Conservation (phyloP, 2,329 filamentous ascomycete genomes). For the Drechslerella dactyloides region DNA sequence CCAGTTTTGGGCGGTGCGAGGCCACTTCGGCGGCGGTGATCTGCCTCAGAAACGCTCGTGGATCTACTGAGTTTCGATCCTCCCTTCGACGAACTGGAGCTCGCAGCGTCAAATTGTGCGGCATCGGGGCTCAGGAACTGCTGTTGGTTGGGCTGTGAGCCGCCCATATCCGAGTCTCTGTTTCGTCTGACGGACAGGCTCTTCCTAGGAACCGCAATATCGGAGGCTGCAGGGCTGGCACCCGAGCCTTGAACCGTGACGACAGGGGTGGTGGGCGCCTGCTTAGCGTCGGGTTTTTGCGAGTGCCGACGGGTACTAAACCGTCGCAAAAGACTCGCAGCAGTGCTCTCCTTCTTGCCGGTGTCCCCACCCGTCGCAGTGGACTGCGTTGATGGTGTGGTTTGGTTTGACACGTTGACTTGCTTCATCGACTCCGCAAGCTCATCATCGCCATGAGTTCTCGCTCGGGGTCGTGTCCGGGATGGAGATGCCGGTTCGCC, state of each 20-base stretch:
- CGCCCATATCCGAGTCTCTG: slow-evolving; percentile 64
- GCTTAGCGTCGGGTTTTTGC: slow-evolving; percentile 67
- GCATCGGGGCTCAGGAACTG: slow-evolving; percentile 78
- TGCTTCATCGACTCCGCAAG: slow-evolving; percentile 75
- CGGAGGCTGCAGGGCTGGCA: slow-evolving; percentile 64
- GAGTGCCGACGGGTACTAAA: slow-evolving; percentile 82
- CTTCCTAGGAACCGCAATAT: slow-evolving; percentile 70
- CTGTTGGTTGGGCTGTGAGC: slow-evolving; percentile 73
- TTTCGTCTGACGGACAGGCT: slow-evolving; percentile 82
- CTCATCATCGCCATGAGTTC: slow-evolving; percentile 95
- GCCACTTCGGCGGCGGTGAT: slow-evolving; percentile 53
- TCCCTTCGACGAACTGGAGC: slow-evolving; percentile 61
- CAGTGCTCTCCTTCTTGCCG: slow-evolving; percentile 83
- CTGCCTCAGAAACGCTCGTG: slow-evolving; percentile 70
- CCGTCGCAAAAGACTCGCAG: slow-evolving; percentile 80
- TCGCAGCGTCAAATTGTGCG: slow-evolving; percentile 64
- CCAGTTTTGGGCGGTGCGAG: slow-evolving; percentile 56
- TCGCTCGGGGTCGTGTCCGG: slow-evolving; percentile 80
- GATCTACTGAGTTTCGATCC: slow-evolving; percentile 79
- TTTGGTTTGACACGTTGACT: slow-evolving; percentile 63
- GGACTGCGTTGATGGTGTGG: slow-evolving; percentile 62
- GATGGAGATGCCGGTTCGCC: slow-evolving; percentile 61
- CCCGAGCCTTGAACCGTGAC: slow-evolving; percentile 79
- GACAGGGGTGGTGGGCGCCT: slow-evolving; percentile 72
- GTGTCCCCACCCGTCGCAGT: slow-evolving; percentile 62